These are phyloP conservation scores for Parastagonospora nodorum DNA, from an alignment of 2,329 filamentous ascomycete genomes.

Conservation along the genomic window DNA sequence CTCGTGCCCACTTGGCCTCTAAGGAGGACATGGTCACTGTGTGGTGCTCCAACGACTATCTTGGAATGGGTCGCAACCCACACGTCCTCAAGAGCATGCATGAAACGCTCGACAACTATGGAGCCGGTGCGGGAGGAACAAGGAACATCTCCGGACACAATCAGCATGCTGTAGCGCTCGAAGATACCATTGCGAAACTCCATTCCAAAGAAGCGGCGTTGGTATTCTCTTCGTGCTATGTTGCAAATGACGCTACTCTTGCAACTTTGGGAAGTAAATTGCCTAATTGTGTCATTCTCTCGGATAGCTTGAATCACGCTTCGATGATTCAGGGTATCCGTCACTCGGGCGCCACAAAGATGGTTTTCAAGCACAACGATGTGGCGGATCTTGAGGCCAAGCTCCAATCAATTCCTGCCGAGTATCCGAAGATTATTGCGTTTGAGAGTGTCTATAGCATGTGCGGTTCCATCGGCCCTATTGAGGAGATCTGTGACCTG, in stretches of 20 bases:
- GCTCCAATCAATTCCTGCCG: conserved; percentile 80
- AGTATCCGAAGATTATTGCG: conserved; percentile 95
- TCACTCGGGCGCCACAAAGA: conserved; percentile 94
- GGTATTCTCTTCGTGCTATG: conserved; percentile 97
- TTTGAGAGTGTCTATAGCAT: conserved; percentile 99
- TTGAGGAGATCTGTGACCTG: conserved; percentile 92
- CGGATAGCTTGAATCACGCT: conserved; percentile 94
- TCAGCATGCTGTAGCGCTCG: conserved; percentile 84
- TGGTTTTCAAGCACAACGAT: conserved; percentile 99
- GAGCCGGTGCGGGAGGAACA: conserved; percentile 92
- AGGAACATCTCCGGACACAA: conserved; percentile 99
- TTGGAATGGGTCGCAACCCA: conserved; percentile 94
- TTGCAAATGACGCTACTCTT: conserved; percentile 95
- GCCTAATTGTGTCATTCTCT: conserved; percentile 96
- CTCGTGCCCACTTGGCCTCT: conserved; percentile 86
- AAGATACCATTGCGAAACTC: conserved; percentile 80
- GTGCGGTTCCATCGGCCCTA: conserved; percentile 96
- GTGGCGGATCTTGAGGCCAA: conserved; percentile 91
- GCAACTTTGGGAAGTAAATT: conserved; percentile 96
- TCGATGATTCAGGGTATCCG: conserved; percentile 99
- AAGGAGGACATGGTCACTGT: conserved; percentile 89
- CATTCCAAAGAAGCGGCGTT: conserved; percentile 91
- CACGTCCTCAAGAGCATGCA: conserved; percentile 91
- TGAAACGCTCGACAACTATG: conserved; percentile 90
- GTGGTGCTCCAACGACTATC: conserved; percentile 99